Percentiles rank a stretch among this genome's conserved stretches.
Conservation (phyloP, 2,329 filamentous ascomycete species). For the Clonostachys rhizophaga region DNA sequence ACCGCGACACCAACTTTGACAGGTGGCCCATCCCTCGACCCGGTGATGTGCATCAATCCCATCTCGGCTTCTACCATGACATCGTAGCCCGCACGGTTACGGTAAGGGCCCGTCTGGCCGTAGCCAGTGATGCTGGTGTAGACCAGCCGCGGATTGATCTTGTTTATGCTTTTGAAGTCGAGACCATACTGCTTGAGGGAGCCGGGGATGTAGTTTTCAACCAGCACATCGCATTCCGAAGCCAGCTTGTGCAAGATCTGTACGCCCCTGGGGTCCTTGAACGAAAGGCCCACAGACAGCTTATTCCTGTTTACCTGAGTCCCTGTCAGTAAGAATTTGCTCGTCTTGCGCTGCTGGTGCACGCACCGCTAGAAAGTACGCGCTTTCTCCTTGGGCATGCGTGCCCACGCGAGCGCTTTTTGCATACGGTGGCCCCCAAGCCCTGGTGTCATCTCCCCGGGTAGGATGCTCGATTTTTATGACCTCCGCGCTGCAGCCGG, state of each 20-base stretch:
- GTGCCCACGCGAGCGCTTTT: constrained; percentile 54
- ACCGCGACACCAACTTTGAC: constrained; percentile 98
- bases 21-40: constrained; percentile 78
- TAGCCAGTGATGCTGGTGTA: constrained; percentile 98
- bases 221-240: constrained; percentile 82
- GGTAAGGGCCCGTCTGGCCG: constrained; percentile 90
- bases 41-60: constrained; percentile 98
- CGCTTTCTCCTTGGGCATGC: constrained; percentile 80
- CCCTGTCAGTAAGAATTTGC: not conserved
- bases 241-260: constrained; percentile 83
- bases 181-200: constrained; percentile 85
- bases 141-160: constrained; percentile 81
- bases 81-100: constrained; percentile 86
- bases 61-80: constrained; percentile 99
- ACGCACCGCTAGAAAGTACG: constrained; percentile 86
- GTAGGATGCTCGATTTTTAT: constrained; percentile 96
- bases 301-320: constrained; percentile 90
- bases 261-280: constrained; percentile 78
- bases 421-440: constrained; percentile 95
- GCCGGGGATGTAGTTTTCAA: constrained; percentile 94
- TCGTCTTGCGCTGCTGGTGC: not conserved
- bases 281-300: constrained; percentile 87
- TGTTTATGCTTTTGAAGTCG: constrained; percentile 76
- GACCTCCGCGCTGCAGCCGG: constrained; percentile 50
- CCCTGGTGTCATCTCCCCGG: constrained; percentile 87